Evolutionary conservation across 2,329 filamentous ascomycete species (phyloP).

Genomic region (Dothideomycetes sp.): DNA sequence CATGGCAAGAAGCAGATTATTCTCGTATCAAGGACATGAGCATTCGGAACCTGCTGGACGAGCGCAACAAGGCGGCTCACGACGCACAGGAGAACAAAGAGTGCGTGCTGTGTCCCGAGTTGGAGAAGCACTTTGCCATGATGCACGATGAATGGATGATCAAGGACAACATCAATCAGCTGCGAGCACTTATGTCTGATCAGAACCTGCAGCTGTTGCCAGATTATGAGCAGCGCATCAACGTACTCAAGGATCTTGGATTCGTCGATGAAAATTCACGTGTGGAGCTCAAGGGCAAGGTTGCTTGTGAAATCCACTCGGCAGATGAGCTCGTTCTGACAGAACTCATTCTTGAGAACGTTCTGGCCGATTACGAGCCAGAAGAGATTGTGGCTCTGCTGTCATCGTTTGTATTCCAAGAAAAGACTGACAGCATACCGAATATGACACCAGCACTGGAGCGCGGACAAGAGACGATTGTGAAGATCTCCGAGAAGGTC

Average conservation of each 20-base stretch:
- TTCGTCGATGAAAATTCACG: conserved; percentile 83
- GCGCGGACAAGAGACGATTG: conserved; percentile 72
- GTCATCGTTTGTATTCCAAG: conserved; percentile 93
- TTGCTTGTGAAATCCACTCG: conserved; percentile 96
- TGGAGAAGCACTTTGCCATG: conserved; percentile 91
- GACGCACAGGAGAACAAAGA: conserved; percentile 52
- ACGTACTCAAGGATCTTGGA: conserved; percentile 79
- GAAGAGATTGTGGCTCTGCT: conserved; percentile 93
- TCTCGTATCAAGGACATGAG: conserved; percentile 71
- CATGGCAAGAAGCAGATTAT: conserved; percentile 81
- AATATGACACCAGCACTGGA: conserved; percentile 74
- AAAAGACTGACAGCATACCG: conserved; percentile 79
- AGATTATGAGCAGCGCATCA: conserved; percentile 91
- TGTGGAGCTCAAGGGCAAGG: conserved; percentile 94
- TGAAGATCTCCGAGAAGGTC: conserved; percentile 84
- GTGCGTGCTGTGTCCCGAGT: conserved; percentile 63
- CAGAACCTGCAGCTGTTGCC: conserved; percentile 92
- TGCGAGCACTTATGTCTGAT: conserved; percentile 85
- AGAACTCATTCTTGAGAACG: conserved; percentile 92
- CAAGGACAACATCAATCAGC: conserved; percentile 79
- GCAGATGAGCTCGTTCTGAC: conserved; percentile 94
- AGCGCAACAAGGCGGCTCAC: conserved; percentile 55
- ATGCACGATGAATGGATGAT: conserved; percentile 95
- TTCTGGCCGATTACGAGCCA: conserved; percentile 87
- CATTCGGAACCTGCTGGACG: conserved; percentile 68